These are phyloP conservation scores for Penicillium flavigenum DNA, from an alignment of 495 filamentous ascomycete genomes.

Conservation along the genomic window DNA sequence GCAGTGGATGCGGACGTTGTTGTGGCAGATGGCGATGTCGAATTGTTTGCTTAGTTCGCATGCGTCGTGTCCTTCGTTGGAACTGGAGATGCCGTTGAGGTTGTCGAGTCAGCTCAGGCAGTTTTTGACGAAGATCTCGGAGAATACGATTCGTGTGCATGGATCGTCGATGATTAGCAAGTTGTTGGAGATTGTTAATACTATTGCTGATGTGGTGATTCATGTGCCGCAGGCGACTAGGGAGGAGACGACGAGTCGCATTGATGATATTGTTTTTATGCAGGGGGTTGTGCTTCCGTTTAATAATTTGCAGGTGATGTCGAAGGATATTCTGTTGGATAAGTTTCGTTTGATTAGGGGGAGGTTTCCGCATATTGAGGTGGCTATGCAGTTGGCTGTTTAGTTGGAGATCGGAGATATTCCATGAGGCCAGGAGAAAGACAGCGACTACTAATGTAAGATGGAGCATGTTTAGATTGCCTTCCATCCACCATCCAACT, in stretches of 20 bases:
- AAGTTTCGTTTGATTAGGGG: constrained; percentile 31
- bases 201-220: constrained; percentile 54
- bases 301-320: constrained; percentile 25
- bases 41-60: constrained; percentile 46
- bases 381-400: constrained; percentile 11
- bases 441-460: not conserved
- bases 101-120: constrained; percentile 49
- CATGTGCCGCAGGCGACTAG: constrained; percentile 24
- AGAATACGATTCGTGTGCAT: constrained; percentile 52
- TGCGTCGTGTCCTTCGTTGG: constrained; percentile 41
- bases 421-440: not conserved
- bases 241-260: constrained; percentile 29
- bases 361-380: constrained; percentile 22
- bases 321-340: constrained; percentile 23
- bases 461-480: not conserved
- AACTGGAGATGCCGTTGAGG: constrained; percentile 52
- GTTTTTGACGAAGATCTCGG: constrained; percentile 45
- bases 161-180: constrained; percentile 57
- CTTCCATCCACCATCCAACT: not conserved
- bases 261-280: constrained; percentile 34
- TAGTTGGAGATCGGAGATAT: not conserved
- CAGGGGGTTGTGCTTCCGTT: constrained; percentile 32
- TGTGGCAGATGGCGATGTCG: constrained; percentile 55
- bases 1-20: constrained; percentile 54
- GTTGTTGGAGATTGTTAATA: constrained; percentile 56